phyloP scores from a whole-genome alignment of 352 stramenopile species.

The Phytopythium kandeliae region DNA sequence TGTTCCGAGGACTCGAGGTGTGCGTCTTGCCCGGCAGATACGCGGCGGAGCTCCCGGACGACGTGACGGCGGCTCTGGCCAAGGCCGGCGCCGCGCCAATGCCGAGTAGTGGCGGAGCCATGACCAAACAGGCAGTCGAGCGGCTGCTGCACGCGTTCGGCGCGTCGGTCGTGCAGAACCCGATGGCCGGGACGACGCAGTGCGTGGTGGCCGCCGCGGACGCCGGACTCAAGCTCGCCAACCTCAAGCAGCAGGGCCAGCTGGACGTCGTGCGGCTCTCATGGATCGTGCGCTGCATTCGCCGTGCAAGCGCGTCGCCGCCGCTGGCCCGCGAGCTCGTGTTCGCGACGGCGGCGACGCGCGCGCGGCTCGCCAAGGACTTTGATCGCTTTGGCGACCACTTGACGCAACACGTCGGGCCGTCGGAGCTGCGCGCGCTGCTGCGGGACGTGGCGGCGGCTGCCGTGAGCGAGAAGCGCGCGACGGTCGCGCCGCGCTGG shows the following conservation, averaged over 20 bases:
- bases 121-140: conserved; percentile 74
- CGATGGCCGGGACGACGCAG: conserved; percentile 50
- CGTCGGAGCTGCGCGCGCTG: conserved; percentile 43
- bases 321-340: conserved; percentile 62
- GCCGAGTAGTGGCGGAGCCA: not conserved
- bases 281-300: conserved; percentile 54
- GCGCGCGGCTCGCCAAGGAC: conserved; percentile 47
- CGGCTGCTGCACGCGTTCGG: conserved; percentile 68
- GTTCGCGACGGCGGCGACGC: conserved; percentile 57
- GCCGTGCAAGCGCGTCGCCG: conserved; percentile 20
- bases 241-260: conserved; percentile 73
- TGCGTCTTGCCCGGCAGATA: conserved; percentile 82
- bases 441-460: conserved; percentile 40
- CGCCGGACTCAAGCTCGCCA: conserved; percentile 70
- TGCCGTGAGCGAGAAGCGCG: too few species aligned
- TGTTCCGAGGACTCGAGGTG: conserved; percentile 70
- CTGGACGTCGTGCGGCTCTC: conserved; percentile 68
- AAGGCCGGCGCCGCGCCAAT: not conserved
- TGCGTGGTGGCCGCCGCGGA: conserved; percentile 61
- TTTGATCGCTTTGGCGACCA: conserved; percentile 74
- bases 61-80: conserved; percentile 23
- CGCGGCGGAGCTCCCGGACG: conserved; percentile 22
- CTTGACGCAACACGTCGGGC: conserved; percentile 49
- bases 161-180: conserved; percentile 70
- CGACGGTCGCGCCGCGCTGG: too few species aligned